These are phyloP conservation scores for Sporisorium reilianum DNA, from an alignment of 1,284 basidiomycete genomes.

Conservation along the genomic window DNA sequence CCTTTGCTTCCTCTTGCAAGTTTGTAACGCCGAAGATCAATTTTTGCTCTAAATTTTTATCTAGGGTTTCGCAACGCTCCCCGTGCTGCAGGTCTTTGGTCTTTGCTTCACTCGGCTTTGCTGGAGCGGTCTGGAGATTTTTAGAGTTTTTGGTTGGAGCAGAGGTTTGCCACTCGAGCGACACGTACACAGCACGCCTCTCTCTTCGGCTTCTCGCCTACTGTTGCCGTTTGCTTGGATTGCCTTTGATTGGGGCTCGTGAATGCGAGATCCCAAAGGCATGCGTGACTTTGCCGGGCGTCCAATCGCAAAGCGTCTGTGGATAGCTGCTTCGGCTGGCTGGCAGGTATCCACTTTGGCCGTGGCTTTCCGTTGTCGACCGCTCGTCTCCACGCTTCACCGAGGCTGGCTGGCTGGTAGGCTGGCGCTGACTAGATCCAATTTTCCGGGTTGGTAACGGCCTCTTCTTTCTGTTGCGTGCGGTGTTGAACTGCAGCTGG, in stretches of 20 bases:
- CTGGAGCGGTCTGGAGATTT: neutral
- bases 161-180: neutral
- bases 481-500: neutral
- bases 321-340: neutral
- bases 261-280: neutral
- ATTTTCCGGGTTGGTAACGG: too few species aligned
- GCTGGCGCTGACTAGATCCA: too few species aligned
- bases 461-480: slow-evolving; percentile 8
- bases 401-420: too few species aligned
- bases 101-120: slow-evolving; percentile 6
- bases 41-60: neutral
- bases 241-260: neutral
- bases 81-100: slow-evolving; percentile 10
- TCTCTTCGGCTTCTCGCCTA: slow-evolving; percentile 15
- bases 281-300: slow-evolving; percentile 2
- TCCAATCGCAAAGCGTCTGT: neutral
- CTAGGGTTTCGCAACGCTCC: too few species aligned
- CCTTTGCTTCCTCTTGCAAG: too few species aligned
- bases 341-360: neutral
- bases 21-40: neutral
- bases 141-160: neutral
- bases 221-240: neutral
- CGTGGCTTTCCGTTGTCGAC: neutral
- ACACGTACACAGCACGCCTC: too few species aligned
- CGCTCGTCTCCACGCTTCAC: neutral